phyloP scores from a whole-genome alignment of 176 grass and related monocot species.

The Musa schizocarpa region DNA sequence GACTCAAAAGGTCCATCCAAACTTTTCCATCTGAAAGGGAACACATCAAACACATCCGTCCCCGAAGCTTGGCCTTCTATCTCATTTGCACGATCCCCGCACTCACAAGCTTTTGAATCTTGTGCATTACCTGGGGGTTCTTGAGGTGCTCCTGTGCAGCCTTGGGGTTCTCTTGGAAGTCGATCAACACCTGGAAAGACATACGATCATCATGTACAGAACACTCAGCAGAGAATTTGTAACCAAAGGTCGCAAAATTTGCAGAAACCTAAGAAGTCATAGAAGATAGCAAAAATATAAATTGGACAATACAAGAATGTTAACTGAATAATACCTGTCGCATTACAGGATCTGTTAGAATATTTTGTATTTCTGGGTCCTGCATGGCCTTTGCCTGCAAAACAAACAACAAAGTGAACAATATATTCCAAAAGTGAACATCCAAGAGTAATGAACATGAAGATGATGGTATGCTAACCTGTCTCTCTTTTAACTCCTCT shows the following conservation, averaged over 20 bases:
- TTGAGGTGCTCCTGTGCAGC: slow-evolving; percentile 62
- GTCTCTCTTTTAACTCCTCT: slow-evolving; percentile 83
- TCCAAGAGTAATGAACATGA: neutral
- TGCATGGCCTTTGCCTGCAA: slow-evolving; percentile 80
- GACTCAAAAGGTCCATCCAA: too few species aligned
- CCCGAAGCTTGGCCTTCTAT: slow-evolving; percentile 7
- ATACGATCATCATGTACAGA: too few species aligned
- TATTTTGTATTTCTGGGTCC: slow-evolving; percentile 86
- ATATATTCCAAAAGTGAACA: neutral
- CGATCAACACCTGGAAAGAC: slow-evolving; percentile 46
- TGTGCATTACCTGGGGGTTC: slow-evolving; percentile 74
- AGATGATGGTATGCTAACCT: slow-evolving; percentile 29
- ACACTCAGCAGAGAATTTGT: too few species aligned
- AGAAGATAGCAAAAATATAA: too few species aligned
- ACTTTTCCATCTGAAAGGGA: too few species aligned
- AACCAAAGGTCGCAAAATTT: neutral
- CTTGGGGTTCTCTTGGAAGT: slow-evolving; percentile 83
- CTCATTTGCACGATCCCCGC: slow-evolving; percentile 79
- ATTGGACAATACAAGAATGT: too few species aligned
- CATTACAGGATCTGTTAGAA: slow-evolving; percentile 79
- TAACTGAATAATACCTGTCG: slow-evolving; percentile 43
- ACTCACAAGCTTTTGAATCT: slow-evolving; percentile 74
- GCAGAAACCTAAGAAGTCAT: neutral
- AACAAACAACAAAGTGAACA: slow-evolving; percentile 1
- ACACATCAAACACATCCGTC: too few species aligned